Evolutionary conservation across 164 flowering plant species (phyloP).

Genomic region (Amborella trichopoda): DNA sequence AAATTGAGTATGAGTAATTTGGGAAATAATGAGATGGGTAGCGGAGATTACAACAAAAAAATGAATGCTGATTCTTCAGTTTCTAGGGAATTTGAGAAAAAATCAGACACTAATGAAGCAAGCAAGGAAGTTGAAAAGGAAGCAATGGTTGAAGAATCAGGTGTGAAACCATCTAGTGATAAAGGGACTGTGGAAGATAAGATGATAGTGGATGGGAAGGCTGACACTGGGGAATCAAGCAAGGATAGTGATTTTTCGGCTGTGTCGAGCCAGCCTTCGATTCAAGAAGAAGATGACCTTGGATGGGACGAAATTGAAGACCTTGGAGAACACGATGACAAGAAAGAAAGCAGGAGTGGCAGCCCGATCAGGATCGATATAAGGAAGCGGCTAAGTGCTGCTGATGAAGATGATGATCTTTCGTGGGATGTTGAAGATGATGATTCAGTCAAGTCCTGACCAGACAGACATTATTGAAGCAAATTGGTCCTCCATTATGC

Average conservation of each 20-base stretch:
- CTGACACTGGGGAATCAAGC: conserved; percentile 26
- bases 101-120: not conserved
- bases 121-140: not conserved
- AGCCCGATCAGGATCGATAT: conserved; percentile 35
- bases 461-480: too few relatives aligned
- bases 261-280: conserved; percentile 41
- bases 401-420: conserved; percentile 74
- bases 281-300: conserved; percentile 61
- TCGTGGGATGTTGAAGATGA: conserved; percentile 92
- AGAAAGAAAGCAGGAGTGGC: conserved; percentile 13
- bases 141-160: not conserved
- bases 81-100: too few relatives aligned
- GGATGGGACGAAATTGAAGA: conserved; percentile 97
- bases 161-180: conserved; percentile 8
- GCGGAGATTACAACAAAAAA: not conserved
- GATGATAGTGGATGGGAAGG: conserved; percentile 21
- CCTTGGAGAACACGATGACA: conserved; percentile 48
- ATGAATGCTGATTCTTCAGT: too few relatives aligned
- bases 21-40: not conserved
- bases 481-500: too few relatives aligned
- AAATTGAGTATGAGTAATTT: not conserved
- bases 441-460: conserved; percentile 43
- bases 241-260: conserved; percentile 49
- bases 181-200: conserved; percentile 13
- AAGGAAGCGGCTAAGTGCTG: conserved; percentile 47